Base-by-base conservation (phyloP, 495 filamentous ascomycete species). In the Polyplosphaeria fusca region DNA sequence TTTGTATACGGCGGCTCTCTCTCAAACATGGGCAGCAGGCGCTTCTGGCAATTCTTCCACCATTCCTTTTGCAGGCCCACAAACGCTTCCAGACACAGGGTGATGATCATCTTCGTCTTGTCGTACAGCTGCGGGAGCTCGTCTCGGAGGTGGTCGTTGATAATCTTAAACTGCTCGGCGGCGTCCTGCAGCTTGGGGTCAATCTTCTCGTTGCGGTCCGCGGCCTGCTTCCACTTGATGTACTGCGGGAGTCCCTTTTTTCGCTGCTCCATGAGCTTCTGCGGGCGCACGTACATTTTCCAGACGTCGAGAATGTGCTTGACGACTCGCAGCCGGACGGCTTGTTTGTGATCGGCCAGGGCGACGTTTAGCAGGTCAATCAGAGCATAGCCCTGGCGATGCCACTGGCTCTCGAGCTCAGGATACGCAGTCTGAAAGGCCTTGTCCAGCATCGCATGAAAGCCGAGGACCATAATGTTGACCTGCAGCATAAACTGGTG, bases 371-470 rank as follows among this genome's bases (percentile, higher is more conserved):
- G 81, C 49, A 97, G 84, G 45, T 95, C 91, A 60, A 85, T 79
- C 70, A 93, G 86, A 16, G 84, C 83, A 54, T 86, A 79, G 52
- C 86, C 90, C 68, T 92, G 89, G 39, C 82, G 86, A 32, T 85
- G 86, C 91, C 92, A 97, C 68, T 91, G 93, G 71, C 82, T 86
- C 72, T 96, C 92, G 35, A 94, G 69, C 68, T 97, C 91, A 0
- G 86, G 80, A 73, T 87, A 82, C 28, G 76, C 82, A 13, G 87
- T 79, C 5, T 5, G 20, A 16, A 73, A 77, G 2, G 71, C 68
- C 27, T 83, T 78, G 60, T 86, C 82, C 38, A 85, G 73, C 30
- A 79, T 76, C 0, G 69, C 72, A 66, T 92, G 87, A 65, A 93
- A 86, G 1, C 85, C 82, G 19, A 76, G 79, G 23, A 86, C 77